Base-by-base conservation (phyloP, 2,329 filamentous ascomycete species). In the Fusarium pininemorale region DNA sequence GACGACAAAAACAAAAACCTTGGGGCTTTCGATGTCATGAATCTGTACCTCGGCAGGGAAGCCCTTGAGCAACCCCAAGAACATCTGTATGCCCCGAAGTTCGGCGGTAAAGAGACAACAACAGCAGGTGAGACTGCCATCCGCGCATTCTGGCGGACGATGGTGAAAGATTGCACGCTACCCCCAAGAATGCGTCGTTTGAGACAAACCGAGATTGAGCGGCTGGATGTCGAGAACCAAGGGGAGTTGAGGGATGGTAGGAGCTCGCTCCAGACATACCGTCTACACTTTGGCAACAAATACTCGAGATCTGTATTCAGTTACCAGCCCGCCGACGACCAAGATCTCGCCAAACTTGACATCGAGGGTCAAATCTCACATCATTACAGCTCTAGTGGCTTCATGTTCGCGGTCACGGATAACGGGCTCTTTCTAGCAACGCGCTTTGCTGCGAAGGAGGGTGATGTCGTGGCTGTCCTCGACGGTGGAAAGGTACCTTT, bases 401-500 rank as follows among this genome's bases (percentile, higher is more conserved):
- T 42, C 11, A 53, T 57, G 18, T 74, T 74, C 28, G 16, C 35
- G 5, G 18, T 58, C 3, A 55, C 56, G 0, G 41, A 69, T 0
- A 74, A 69, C 16, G 71, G 63, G 0, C 14, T 74, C 2, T 72
- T 48, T n/a, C 22, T 69, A 4, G n/a, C 71, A 7, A 45, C 39
- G 2, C 57, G 72, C 2, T 48, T 35, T 5, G 41, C 60, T 22
- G 55, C 39, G 3, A 32, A 14, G 3, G 14, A 60, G n/a, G 72
- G 67, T 5, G 72, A 74, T 24, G 22, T 66, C 4, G 47, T 74
- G 12, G 59, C 8, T 7, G 53, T 72, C 37, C 7, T 74, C 5
- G 71, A 74, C 15, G 72, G 72, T 4, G 71, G 51, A 1, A 74
- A 72, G 22, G 56, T 74, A 4, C 71, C 72, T 1, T 30, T 74